Evolutionary conservation across 2,329 filamentous ascomycete species (phyloP), one percentile per base, ranked within the genome.

Genomic region (Colletotrichum eremochloae): DNA sequence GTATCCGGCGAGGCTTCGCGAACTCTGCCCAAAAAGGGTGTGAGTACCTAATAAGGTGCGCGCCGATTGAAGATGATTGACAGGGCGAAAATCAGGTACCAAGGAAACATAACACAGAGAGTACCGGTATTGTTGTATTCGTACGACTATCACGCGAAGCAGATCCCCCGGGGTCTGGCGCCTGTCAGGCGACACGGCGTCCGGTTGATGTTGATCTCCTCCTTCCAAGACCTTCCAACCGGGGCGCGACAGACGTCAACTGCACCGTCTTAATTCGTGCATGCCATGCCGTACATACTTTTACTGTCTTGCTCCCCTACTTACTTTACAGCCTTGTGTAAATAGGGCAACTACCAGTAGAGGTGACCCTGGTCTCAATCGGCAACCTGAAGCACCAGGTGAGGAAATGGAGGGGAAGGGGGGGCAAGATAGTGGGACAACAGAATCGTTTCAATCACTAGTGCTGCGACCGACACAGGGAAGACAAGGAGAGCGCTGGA

Each of bases 161-260:
- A 24, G 24, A 24, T 24, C 24, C 24, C 24, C 24, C 24, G 24
- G 24, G 24, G 24, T 24, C 24, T 24, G 24, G 24, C 24, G 24
- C 24, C 24, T 24, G 36, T 36, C 36, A 36, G 36, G 36, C 36
- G 36, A 7, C 44, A n/a, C 44, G 18, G 15, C 44, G 9, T 46
- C 44, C 44, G 20, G 44, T 46, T 46, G 44, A 46, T 46, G 24
- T 24, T 24, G 24, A 24, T 24, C 24, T 24, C 24, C 24, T 24
- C 24, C 24, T 24, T 24, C 24, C 24, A 24, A 24, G 24, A 24
- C 24, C 24, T 24, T 24, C 20, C 44, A 48, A 31, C 31, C 29
- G 15, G 48, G 53, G 66, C 40, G 58, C 66, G 60, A 50, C 48
- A 42, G 66, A 60, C 61, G 61, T 68, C 42, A 64, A 60, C n/a